phyloP scores from a whole-genome alignment of 2,329 filamentous ascomycete genomes.

The Pseudogymnoascus sp. region DNA sequence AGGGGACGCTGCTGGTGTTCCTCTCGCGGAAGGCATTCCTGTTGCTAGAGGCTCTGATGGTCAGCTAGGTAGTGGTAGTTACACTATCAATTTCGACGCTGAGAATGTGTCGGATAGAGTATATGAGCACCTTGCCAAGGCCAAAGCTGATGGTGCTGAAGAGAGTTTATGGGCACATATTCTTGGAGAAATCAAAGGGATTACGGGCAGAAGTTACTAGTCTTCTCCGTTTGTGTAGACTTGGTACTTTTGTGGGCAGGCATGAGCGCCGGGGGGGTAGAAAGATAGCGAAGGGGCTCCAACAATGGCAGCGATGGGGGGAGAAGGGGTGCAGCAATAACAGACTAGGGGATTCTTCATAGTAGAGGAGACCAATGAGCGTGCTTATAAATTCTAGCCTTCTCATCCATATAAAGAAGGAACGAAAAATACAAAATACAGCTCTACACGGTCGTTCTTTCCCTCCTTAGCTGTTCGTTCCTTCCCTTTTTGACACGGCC shows the following conservation, averaged over 20 bases:
- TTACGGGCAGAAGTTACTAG: background rate
- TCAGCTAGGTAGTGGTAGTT: conserved; percentile 25
- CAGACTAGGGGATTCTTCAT: no score
- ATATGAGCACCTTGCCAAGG: background rate
- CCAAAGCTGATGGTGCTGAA: background rate
- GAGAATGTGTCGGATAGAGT: background rate
- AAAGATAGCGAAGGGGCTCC: no score
- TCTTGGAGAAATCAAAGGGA: background rate
- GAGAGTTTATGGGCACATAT: background rate
- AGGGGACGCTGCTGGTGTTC: conserved; percentile 11
- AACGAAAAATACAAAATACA: no score
- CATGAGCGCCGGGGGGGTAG: no score
- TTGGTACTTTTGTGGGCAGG: background rate
- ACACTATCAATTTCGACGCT: background rate
- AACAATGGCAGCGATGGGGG: no score
- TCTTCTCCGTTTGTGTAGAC: background rate
- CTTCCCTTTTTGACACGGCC: background rate
- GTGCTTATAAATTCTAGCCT: no score
- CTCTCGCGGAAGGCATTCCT: conserved; percentile 13
- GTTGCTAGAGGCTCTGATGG: conserved; percentile 24
- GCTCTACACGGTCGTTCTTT: background rate
- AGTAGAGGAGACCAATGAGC: no score
- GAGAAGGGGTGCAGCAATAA: no score
- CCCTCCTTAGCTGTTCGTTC: background rate
- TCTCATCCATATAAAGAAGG: no score